Base-by-base conservation (phyloP, 1,139 yeast genomes). In the Zygosaccharomyces pseudobailii region DNA sequence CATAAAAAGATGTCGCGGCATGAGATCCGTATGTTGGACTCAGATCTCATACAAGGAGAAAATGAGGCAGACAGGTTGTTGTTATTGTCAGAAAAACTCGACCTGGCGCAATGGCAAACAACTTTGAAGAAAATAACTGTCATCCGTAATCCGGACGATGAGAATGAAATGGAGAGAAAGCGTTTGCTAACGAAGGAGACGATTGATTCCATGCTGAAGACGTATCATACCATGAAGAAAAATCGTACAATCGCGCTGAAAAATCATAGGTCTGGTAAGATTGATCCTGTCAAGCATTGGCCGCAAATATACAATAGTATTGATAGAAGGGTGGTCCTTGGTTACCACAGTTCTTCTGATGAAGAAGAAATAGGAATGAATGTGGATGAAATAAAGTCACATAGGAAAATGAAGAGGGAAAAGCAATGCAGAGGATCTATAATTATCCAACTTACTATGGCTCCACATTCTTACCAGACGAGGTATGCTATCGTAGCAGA, bases 1-100 rank as follows among this genome's bases (percentile, higher is more conserved):
- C 90, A 84, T 61, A 72, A 75, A 38, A 71, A 75, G 39, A 82
- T 84, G 86, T 78, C 76, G 51, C 78, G 80, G 46, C 84, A 82
- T 49, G 95, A 86, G 60, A 74, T 74, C 46, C 72, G 78, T 35
- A 79, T 83, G 78, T 73, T 78, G 32, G 76, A 76, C 51, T 71
- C 75, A 21, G 95, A 86, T 57, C 65, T 79, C 5, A 73, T 84
- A 73, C 57, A 74, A 70, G 51, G 71, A 77, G 59, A 71, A 65
- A 43, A 59, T 65, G 37, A 82, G 76, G 65, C 70, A 66, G 53
- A 73, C 65, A 40, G 69, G 23, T 45, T 63, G 36, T 37, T 47
- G 17, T 38, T 55, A 8, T 42, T 57, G 4, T 47, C 49, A 19
- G 67, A 65, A 28, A 57, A 71, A 24, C 70, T 84, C 20, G 59